phyloP scores from a whole-genome alignment of 2,329 filamentous ascomycete species.

The Exophiala xenobiotica region DNA sequence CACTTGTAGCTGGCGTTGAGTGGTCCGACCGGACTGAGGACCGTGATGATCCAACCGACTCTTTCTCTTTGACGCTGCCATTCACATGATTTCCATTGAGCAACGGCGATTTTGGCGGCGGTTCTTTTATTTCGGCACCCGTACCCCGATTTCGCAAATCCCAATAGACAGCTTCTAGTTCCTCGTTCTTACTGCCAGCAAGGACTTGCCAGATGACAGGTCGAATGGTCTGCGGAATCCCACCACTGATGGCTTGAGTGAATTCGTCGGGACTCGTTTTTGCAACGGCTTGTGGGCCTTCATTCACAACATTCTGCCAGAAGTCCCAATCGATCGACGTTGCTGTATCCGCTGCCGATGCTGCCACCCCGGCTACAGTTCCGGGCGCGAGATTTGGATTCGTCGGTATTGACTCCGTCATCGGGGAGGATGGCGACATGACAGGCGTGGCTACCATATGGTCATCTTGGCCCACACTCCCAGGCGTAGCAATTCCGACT shows the following conservation, averaged over 20 bases:
- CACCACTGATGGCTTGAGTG: slow-evolving; percentile 84
- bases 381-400: slow-evolving; percentile 76
- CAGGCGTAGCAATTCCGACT: slow-evolving; percentile 49
- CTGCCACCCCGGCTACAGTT: slow-evolving; percentile 77
- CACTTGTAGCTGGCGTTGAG: slow-evolving; percentile 61
- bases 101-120: slow-evolving; percentile 32
- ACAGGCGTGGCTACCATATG: slow-evolving; percentile 38
- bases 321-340: slow-evolving; percentile 95
- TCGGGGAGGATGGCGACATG: slow-evolving; percentile 38
- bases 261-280: slow-evolving; percentile 86
- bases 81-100: slow-evolving; percentile 41
- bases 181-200: slow-evolving; percentile 90
- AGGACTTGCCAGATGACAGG: slow-evolving; percentile 99
- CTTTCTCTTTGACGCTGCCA: slow-evolving; percentile 62
- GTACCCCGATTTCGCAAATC: slow-evolving; percentile 78
- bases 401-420: slow-evolving; percentile 59
- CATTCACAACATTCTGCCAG: slow-evolving; percentile 94
- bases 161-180: slow-evolving; percentile 81
- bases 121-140: slow-evolving; percentile 67
- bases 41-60: slow-evolving; percentile 71
- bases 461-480: slow-evolving; percentile 48
- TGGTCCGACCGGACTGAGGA: slow-evolving; percentile 81
- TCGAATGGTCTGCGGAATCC: slow-evolving; percentile 90
- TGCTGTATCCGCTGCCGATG: slow-evolving; percentile 62
- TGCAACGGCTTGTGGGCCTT: slow-evolving; percentile 84